Evolutionary conservation across 345 rosid species (phyloP), one percentile per base, ranked within the genome.

Genomic region (Tarenaya hassleriana): DNA sequence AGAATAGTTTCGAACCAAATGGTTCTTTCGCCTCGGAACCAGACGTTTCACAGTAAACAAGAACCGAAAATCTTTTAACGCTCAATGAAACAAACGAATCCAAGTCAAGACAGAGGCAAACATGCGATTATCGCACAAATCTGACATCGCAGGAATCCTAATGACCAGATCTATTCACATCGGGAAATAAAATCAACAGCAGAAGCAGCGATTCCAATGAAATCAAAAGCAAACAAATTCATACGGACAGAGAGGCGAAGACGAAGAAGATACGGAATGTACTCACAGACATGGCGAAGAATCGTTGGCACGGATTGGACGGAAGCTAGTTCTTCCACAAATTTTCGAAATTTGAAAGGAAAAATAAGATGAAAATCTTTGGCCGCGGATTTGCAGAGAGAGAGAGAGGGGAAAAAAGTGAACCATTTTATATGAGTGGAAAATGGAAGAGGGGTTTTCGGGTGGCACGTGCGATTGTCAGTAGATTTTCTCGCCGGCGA

Each of bases 391-490:
- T 53, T 62, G 66, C 18, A 54, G 24, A 13, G n/a, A 34, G 40
- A 16, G 5, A 54, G 24, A 13, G n/a, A 34, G 40, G 12, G 5
- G 3, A 7, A 17, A 55, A 38, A 37, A 33, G 56, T n/a, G 61
- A 42, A 32, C 38, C 67, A 60, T 16, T 12, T 21, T 48, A 55
- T 33, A 57, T 35, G 56, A 11, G n/a, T 3, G 24, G 35, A 50
- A 42, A 50, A 64, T 46, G 62, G 63, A 64, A 45, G 47, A 64
- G 68, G 7, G 21, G n/a, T 56, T 13, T 63, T 50, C 56, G 57
- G 52, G n/a, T 50, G 15, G 40, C 69, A 64, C 69, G 69, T 64
- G 69, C 15, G 42, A 13, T 64, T 33, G 63, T 56, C 69, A 16
- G 40, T 0, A 7, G 20, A 20, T 10, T 32, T n/a, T 32, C 39